Evolutionary conservation across 164 flowering plant genomes (phyloP), one percentile per base, ranked within the genome.

Genomic region (Vitis cinerea): DNA sequence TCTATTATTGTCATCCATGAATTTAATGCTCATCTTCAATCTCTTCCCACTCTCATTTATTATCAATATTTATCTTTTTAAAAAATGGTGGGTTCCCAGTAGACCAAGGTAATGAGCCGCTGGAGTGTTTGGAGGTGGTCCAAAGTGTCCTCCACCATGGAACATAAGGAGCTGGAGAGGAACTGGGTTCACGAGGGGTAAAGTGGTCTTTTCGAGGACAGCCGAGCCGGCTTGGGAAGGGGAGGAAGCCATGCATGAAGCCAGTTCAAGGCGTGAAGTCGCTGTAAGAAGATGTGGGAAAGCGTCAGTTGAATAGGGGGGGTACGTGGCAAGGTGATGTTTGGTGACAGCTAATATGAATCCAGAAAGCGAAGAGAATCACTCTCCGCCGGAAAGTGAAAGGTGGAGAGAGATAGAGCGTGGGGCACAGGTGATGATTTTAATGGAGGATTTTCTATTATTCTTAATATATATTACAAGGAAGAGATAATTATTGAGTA

Each of bases 261-360:
- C 44, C 44, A 47, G 44, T 30, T 61, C 53, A 6, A 6, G 50
- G 59, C 51, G 71, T 44, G 70, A 19, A 67, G 30, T 56, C 62
- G 37, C 61, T 16, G 70, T 56, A 37, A 13, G 19, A 31, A 10
- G 57, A 51, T 67, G 50, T 23, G n/a, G 54, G 66, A 16, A 10
- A 63, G 66, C 66, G 37, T 55, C 10, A 55, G 11, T 49, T 17
- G 54, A 16, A 37, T 37, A 37, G 44, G 54, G 72, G 72, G 68
- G 61, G 64, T 73, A 82, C 86, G 89, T 85, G 89, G 79, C 84
- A 15, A 0, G 10, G 10, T 23, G 19, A 19, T 17, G 54, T 67
- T 37, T 75, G 78, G 31, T 37, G 77, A 80, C 88, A 85, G 81
- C 86, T 82, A 78, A 71, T 79, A 56, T 71, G 76, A 74, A 80